phyloP scores from a whole-genome alignment of 2,329 filamentous ascomycete species.

The Tolypocladium ovalisporum region DNA sequence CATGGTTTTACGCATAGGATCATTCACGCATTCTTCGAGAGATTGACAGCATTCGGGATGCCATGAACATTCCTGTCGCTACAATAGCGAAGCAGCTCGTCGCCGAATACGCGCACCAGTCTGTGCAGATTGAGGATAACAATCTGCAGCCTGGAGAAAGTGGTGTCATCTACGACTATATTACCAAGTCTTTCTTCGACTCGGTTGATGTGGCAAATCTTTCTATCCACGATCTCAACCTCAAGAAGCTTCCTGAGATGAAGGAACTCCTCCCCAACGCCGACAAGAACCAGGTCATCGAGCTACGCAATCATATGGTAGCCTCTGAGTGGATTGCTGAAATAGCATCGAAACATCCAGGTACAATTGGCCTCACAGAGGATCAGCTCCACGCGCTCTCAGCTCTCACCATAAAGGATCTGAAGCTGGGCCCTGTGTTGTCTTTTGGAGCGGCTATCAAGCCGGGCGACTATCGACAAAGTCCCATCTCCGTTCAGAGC shows the following conservation, averaged over 20 bases:
- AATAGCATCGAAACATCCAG: not conserved
- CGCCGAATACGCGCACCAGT: not conserved
- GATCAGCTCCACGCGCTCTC: not conserved
- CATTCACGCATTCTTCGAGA: not conserved
- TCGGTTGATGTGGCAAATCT: not conserved
- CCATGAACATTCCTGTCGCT: not conserved
- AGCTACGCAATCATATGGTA: not conserved
- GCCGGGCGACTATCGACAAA: not conserved
- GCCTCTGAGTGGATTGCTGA: not conserved
- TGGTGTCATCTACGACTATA: not conserved
- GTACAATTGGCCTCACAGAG: not conserved
- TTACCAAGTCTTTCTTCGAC: not conserved
- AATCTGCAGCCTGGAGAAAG: not conserved
- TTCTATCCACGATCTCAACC: not conserved
- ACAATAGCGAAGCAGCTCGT: not conserved
- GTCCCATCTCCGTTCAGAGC: not conserved
- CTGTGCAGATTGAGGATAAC: not conserved
- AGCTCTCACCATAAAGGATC: not conserved
- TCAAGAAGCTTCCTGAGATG: not conserved
- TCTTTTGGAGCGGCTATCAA: not conserved
- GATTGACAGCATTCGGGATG: not conserved
- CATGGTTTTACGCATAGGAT: not conserved
- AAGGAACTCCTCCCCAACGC: not conserved
- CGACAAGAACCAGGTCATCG: not conserved
- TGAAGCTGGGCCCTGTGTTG: not conserved